These are phyloP conservation scores for Delitschia confertaspora DNA, from an alignment of 495 filamentous ascomycete species.

Conservation along the genomic window DNA sequence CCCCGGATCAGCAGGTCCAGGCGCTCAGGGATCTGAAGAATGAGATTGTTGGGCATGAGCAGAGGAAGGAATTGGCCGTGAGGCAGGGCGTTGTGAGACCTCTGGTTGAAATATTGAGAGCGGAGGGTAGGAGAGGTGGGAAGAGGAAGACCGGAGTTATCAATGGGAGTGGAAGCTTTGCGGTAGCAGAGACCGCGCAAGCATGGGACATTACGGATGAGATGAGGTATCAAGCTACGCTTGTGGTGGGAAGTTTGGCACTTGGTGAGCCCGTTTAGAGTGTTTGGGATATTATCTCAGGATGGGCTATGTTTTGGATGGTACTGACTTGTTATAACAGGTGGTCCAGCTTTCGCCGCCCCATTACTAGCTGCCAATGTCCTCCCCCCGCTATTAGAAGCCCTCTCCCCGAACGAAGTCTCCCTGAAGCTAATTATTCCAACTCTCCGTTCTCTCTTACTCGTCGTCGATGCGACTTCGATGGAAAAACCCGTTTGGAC, in stretches of 20 bases:
- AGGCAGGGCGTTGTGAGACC: conserved; percentile 57
- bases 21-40: conserved; percentile 72
- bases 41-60: conserved; percentile 77
- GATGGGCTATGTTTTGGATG: conserved; percentile 1
- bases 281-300: not conserved
- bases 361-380: conserved; percentile 60
- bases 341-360: conserved; percentile 67
- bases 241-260: conserved; percentile 73
- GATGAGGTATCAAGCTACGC: conserved; percentile 65
- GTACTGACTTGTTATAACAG: conserved; percentile 37
- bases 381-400: conserved; percentile 57
- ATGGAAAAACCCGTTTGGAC: conserved; percentile 42
- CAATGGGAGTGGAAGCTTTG: conserved; percentile 28
- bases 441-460: conserved; percentile 64
- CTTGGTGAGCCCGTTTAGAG: conserved; percentile 51
- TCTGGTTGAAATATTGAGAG: conserved; percentile 52
- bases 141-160: conserved; percentile 36
- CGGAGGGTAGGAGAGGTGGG: conserved; percentile 29
- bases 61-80: conserved; percentile 74
- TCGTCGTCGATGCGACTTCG: conserved; percentile 52
- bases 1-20: conserved; percentile 42
- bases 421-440: conserved; percentile 58
- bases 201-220: conserved; percentile 49
- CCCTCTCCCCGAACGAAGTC: conserved; percentile 55
- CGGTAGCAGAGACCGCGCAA: conserved; percentile 19